Evolutionary conservation across 176 grass and related monocot species (phyloP).

Genomic region (Dendrocalamus sinicus): DNA sequence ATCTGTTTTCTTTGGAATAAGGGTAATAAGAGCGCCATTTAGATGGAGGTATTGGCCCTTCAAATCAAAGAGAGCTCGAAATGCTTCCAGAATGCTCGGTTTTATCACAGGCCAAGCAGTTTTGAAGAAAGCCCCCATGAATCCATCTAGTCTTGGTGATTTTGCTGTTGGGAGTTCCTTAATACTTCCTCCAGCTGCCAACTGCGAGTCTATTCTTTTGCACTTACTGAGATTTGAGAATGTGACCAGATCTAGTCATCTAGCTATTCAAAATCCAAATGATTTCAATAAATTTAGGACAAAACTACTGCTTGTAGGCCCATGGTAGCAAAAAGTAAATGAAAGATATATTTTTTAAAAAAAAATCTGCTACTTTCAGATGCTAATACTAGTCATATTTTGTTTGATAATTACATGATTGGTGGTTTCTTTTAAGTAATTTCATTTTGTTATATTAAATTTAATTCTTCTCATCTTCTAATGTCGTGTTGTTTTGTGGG

Average conservation of each 20-base stretch:
- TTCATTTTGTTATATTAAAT: constrained; percentile 19
- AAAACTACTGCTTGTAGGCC: constrained; percentile 19
- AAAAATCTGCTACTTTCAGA: not conserved
- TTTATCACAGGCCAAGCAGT: too few relatives aligned
- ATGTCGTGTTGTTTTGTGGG: constrained; percentile 36
- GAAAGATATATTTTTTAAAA: not conserved
- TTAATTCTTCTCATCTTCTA: constrained; percentile 20
- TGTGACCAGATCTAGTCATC: not conserved
- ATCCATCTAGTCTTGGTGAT: too few relatives aligned
- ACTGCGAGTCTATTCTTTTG: not conserved
- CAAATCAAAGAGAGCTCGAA: too few relatives aligned
- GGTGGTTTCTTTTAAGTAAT: constrained; percentile 14
- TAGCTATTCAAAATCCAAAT: constrained; percentile 4
- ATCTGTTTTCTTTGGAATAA: too few relatives aligned
- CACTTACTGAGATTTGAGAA: not conserved
- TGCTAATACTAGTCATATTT: not conserved
- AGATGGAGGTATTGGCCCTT: too few relatives aligned
- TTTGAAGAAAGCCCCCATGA: too few relatives aligned
- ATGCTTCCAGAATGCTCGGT: too few relatives aligned
- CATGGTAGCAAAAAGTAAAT: not conserved
- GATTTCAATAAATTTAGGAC: not conserved
- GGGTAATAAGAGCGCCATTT: too few relatives aligned
- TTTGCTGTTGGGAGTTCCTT: too few relatives aligned
- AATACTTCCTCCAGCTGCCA: too few relatives aligned
- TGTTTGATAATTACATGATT: constrained; percentile 7